Percentiles rank a stretch among this genome's conserved stretches.
phyloP scores from a whole-genome alignment of 2,329 filamentous ascomycete genomes.

The Hypoxylon sp. region DNA sequence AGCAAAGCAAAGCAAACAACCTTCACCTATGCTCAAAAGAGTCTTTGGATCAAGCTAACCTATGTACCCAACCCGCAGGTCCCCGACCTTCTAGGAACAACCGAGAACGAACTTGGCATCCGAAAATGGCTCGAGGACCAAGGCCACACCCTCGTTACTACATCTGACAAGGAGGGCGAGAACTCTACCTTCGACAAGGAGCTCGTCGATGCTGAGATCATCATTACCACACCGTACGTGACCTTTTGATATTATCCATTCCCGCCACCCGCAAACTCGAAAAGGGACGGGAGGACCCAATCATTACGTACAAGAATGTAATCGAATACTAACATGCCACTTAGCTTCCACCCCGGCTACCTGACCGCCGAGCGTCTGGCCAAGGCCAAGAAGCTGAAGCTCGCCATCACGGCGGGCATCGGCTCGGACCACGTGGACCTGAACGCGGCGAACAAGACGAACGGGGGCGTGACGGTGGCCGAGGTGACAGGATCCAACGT shows the following conservation, averaged over 20 bases:
- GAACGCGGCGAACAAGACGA: slow-evolving; percentile 96
- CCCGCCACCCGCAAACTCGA: neutral
- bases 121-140: slow-evolving; percentile 97
- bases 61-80: slow-evolving; percentile 58
- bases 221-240: slow-evolving; percentile 94
- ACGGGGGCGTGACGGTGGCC: slow-evolving; percentile 94
- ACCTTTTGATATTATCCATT: slow-evolving; percentile 12
- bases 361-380: slow-evolving; percentile 94
- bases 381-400: slow-evolving; percentile 98
- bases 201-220: slow-evolving; percentile 95
- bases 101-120: slow-evolving; percentile 97
- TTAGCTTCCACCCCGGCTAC: slow-evolving; percentile 98
- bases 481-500: slow-evolving; percentile 99
- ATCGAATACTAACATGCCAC: slow-evolving; percentile 26
- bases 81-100: slow-evolving; percentile 89
- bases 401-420: slow-evolving; percentile 96
- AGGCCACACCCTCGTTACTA: slow-evolving; percentile 96
- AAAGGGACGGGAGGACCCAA: too few species aligned
- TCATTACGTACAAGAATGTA: neutral
- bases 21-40: neutral
- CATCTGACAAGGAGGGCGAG: slow-evolving; percentile 96
- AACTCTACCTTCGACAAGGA: slow-evolving; percentile 94
- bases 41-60: too few species aligned
- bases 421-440: slow-evolving; percentile 98
- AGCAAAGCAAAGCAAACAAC: slow-evolving; percentile 6